Evolutionary conservation across 345 rosid genomes (phyloP), one percentile per base, ranked within the genome.

Genomic region (Pistacia atlantica): DNA sequence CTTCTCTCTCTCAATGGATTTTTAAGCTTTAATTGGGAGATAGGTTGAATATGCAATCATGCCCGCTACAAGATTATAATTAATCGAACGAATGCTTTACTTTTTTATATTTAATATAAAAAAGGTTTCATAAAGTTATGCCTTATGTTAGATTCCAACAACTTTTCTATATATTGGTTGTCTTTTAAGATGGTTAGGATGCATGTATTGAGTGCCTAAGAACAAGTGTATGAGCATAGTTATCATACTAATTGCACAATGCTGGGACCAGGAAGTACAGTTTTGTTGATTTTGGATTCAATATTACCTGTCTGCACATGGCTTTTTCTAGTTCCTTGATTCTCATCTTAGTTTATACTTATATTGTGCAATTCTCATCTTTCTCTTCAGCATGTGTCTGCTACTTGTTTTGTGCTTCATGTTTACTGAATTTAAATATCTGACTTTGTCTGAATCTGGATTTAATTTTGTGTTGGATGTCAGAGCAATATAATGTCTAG

Each of bases 381-480:
- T 54, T 54, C 46, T 8, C 46, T 54, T 54, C 18, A 2, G 57
- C 13, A 64, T 31, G 52, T 13, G 17, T 48, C 51, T 69, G 42
- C 51, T 35, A 4, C 31, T 16, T 51, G 18, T 49, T 69, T 42
- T 51, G 10, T 69, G 57, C 65, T 60, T 69, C 11, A 25, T 49
- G 48, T 11, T 35, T 64, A 14, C 20, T 31, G 7, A 79, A 66
- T n/a, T 69, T 11, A 62, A 42, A 57, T 18, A 54, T 58, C 70
- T 72, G 20, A 74, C 57, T 69, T 56, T 8, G 55, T 74, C 35
- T 71, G 18, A 75, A 56, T 4, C 16, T 71, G 71, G 65, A 48
- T 31, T 69, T 61, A 55, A 9, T 70, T 78, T 11, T 70, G 63
- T 67, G 89, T 91, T 75, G 91, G 75, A 77, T 92, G 83, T 35